Percentiles rank a stretch among this genome's conserved stretches.
phyloP scores from a whole-genome alignment of 2,329 filamentous ascomycete species.

The Anthostomella pinea region DNA sequence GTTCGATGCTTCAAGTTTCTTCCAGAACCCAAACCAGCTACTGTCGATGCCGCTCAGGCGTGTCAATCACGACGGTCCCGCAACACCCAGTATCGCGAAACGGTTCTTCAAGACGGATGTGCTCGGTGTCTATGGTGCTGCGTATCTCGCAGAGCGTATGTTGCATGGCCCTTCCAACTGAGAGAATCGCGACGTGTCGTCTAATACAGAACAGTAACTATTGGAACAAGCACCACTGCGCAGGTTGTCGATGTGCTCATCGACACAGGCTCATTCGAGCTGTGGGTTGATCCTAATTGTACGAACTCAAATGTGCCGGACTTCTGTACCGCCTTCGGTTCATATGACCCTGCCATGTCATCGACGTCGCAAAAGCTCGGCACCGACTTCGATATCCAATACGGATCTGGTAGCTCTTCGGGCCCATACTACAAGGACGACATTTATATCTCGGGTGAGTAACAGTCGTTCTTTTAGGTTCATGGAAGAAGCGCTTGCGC shows the following conservation, averaged over 20 bases:
- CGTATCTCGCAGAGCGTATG: constrained; percentile 31
- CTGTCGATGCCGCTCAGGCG: constrained; percentile 28
- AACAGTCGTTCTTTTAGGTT: neutral
- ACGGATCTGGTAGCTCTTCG: constrained; percentile 38
- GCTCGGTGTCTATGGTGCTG: constrained; percentile 28
- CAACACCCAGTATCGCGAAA: constrained; percentile 25
- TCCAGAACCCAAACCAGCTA: constrained; percentile 16
- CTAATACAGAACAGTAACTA: constrained; percentile 38
- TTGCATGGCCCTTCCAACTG: neutral
- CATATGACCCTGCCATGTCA: constrained; percentile 44
- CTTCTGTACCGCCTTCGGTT: constrained; percentile 41
- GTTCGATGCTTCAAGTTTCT: constrained; percentile 12
- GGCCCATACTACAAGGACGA: constrained; percentile 47
- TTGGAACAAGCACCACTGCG: constrained; percentile 39
- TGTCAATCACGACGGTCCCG: constrained; percentile 22
- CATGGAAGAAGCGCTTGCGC: neutral
- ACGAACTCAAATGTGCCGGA: constrained; percentile 29
- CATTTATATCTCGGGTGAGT: constrained; percentile 43
- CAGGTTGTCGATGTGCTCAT: constrained; percentile 46
- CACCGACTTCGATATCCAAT: constrained; percentile 36
- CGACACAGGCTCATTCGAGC: constrained; percentile 52
- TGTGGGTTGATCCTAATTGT: constrained; percentile 55
- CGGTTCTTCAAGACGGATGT: constrained; percentile 29
- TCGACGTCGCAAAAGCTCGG: constrained; percentile 37
- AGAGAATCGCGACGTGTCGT: too few relatives aligned